Percentiles rank a stretch among this genome's conserved stretches.
These are phyloP conservation scores for Prillingera fragicola DNA, from an alignment of 1,284 basidiomycete genomes.

Conservation along the genomic window DNA sequence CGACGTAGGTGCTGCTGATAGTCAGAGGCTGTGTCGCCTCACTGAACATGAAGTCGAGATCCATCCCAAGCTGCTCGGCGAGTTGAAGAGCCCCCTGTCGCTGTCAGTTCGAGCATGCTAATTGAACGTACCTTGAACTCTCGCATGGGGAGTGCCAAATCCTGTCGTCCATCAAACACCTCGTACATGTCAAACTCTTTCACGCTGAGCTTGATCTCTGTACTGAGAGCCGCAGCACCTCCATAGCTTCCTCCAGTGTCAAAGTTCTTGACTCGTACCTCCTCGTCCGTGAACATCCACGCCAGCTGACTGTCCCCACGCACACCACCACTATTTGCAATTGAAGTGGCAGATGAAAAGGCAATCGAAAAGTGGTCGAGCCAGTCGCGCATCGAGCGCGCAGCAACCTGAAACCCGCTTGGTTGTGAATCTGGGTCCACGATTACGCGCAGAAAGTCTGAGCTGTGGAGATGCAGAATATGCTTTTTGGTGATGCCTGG, in stretches of 20 bases:
- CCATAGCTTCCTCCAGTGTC: no score
- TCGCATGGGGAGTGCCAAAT: conserved; percentile 44
- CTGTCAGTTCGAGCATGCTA: not conserved
- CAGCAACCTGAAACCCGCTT: conserved; percentile 36
- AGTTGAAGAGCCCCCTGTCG: conserved; percentile 40
- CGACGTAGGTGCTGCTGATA: conserved; percentile 23
- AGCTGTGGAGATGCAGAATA: conserved; percentile 40
- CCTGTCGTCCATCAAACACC: conserved; percentile 25
- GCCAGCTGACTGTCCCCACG: conserved; percentile 39
- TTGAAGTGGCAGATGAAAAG: conserved; percentile 9
- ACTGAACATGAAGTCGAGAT: conserved; percentile 40
- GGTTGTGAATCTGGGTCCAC: conserved; percentile 42
- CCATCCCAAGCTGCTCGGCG: conserved; percentile 41
- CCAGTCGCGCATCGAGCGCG: conserved; percentile 42
- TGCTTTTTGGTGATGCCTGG: conserved; percentile 45
- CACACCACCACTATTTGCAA: conserved; percentile 7
- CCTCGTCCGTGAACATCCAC: conserved; percentile 38
- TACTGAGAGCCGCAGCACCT: conserved; percentile 26
- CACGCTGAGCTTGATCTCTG: conserved; percentile 41
- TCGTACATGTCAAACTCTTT: conserved; percentile 44
- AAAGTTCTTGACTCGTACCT: conserved; percentile 43
- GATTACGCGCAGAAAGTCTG: conserved; percentile 39
- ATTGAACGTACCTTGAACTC: conserved; percentile 46
- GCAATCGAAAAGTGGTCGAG: conserved; percentile 45
- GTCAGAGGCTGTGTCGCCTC: conserved; percentile 42